These are phyloP conservation scores for Candida quercuum DNA, from an alignment of 805 yeast genomes.

Conservation along the genomic window DNA sequence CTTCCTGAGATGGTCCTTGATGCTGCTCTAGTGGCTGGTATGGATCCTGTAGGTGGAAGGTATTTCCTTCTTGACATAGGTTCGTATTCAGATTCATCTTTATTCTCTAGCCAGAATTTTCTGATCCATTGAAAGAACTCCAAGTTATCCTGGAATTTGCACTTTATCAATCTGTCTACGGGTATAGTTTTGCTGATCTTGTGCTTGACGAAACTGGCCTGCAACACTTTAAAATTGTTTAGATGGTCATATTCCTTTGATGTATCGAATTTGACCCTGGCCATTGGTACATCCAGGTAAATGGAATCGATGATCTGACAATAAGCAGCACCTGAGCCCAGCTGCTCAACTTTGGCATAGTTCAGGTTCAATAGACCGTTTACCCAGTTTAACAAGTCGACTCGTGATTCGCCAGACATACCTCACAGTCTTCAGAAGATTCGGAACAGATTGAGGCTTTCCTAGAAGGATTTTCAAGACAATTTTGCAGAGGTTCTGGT, in stretches of 20 bases:
- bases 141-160: constrained; percentile 88
- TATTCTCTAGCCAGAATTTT: constrained; percentile 72
- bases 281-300: constrained; percentile 76
- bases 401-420: constrained; percentile 58
- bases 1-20: constrained; percentile 1
- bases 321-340: constrained; percentile 94
- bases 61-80: constrained; percentile 51
- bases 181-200: constrained; percentile 69
- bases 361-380: constrained; percentile 62
- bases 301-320: constrained; percentile 89
- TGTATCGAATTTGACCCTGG: constrained; percentile 67
- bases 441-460: too few species aligned
- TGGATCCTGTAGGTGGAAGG: constrained; percentile 12
- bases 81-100: constrained; percentile 67
- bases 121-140: constrained; percentile 94
- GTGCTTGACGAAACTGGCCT: constrained; percentile 69
- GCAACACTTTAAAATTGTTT: constrained; percentile 81
- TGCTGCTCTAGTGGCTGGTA: constrained; percentile 1
- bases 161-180: constrained; percentile 76
- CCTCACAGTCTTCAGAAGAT: too few species aligned
- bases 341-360: constrained; percentile 79
- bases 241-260: constrained; percentile 70
- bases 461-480: too few species aligned
- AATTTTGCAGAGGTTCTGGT: background rate
- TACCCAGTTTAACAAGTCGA: constrained; percentile 81